Evolutionary conservation across 306 rosid species (phyloP), one percentile per base, ranked within the genome.

Genomic region (Myrica gale): DNA sequence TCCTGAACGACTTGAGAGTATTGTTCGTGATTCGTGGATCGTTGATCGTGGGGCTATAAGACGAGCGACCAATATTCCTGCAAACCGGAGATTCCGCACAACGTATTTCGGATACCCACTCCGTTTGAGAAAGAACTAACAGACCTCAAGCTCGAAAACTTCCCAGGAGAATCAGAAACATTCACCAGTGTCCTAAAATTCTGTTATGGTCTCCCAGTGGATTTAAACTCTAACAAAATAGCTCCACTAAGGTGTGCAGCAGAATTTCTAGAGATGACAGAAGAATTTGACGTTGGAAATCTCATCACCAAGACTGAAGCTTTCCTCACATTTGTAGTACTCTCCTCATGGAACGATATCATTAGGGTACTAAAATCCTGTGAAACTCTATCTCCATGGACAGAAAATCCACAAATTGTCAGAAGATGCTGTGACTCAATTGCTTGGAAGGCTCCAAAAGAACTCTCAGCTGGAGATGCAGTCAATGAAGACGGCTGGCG

Each of bases 371-470:
- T 92, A 45, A 90, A 84, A 76, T 85, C 96, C 67, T 92, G 98
- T 68, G 90, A 90, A 86, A 76, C 79, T 54, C 86, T 95, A 17
- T 89, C 92, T 50, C 98, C 99, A 20, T 95, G 99, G 99, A 92
- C 89, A 63, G 99, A 92, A 69, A 95, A 92, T 82, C 89, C 92
- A 73, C 99, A 95, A 84, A 84, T 92, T 81, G 96, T 90, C 55
- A 87, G 99, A 83, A 85, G 97, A 80, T 95, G 99, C 74, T 89
- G 97, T n/a, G 96, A 95, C 79, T 89, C 97, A n/a, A 78, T 95
- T 23, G 96, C 97, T 53, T 86, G 93, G 96, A 92, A 90, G 88
- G 91, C 88, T 75, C 83, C 91, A 23, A 88, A 87, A 87, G 90
- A 89, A 37, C 82, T 63, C 75, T 67, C 48, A 65, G 58, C 73